A percentile compares a stretch with the other conserved stretches of the same genome.
These are phyloP conservation scores for Striga hermonthica DNA, from an alignment of 305 asterid species.

Conservation along the genomic window DNA sequence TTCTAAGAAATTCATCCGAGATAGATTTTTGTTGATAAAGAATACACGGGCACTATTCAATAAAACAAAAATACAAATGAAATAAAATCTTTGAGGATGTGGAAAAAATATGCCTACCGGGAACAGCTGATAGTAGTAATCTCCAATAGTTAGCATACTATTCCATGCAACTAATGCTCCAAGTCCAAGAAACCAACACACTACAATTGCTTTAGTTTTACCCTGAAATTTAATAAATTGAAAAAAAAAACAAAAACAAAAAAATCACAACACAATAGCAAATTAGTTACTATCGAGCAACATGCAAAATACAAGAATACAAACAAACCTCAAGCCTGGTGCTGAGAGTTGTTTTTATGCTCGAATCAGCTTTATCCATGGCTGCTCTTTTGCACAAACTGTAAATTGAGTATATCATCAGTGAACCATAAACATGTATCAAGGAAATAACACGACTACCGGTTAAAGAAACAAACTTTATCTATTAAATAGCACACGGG, in stretches of 20 bases:
- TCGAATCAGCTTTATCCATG: conserved; percentile 37
- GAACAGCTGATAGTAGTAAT: conserved; percentile 64
- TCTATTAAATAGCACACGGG: background rate
- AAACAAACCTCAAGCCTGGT: conserved; percentile 52
- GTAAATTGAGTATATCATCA: background rate
- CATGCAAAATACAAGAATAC: background rate
- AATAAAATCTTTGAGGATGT: background rate
- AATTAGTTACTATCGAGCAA: too few species aligned
- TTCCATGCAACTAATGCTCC: conserved; percentile 86
- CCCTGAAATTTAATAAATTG: conserved; percentile 48
- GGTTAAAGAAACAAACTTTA: background rate
- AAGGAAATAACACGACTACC: background rate
- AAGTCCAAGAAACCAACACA: conserved; percentile 78
- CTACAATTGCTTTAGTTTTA: conserved; percentile 44
- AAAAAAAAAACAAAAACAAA: background rate
- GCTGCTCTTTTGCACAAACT: conserved; percentile 27
- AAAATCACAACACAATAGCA: background rate
- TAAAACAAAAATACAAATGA: background rate
- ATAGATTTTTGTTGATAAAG: too few species aligned
- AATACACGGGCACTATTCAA: background rate
- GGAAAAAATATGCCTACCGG: conserved; percentile 47
- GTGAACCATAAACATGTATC: background rate
- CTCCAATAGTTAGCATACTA: conserved; percentile 69
- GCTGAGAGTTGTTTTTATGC: conserved; percentile 26
- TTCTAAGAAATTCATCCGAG: background rate